Base-by-base conservation (phyloP, 163 green algal species). In the Scenedesmus sp. region DNA sequence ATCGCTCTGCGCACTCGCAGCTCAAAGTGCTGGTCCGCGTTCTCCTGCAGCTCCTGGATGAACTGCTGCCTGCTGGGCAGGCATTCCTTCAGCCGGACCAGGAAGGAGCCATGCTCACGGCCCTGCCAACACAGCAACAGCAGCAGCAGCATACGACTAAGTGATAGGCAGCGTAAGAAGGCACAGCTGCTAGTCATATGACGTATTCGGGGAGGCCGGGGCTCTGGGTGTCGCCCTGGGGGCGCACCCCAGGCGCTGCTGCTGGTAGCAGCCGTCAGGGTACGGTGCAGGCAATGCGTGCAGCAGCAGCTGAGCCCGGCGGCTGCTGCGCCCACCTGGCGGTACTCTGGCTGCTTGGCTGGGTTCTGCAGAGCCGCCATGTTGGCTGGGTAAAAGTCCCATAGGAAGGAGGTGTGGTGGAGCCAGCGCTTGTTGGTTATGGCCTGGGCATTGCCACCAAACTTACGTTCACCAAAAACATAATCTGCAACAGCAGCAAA, bases 381-480 rank as follows among this genome's bases (percentile, higher is more conserved):
- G 85, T 92, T 92, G 3, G 93, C 76, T 0, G 81, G 37, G 37
- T 97, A 33, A 91, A 96, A 99, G 90, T 99, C 96, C 97, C 97
- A 99, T 4, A 99, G 95, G 30, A 99, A 97, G 2, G 96, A 99
- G n/a, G 98, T 99, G 95, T 99, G 98, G 94, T 99, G 98, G 89
- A 99, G 88, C 94, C 96, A 99, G 24, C 98, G 93, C 37, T 95
- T 85, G 70, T 97, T 97, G 2, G 96, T 98, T 89, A 99, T 99
- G 83, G 97, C 96, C 93, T 99, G 98, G 7, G 98, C 98, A 88
- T 99, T 99, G 87, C 98, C 98, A 4, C 98, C 98, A 95, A 99
- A 98, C 94, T 99, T 99, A 16, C 72, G 92, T 22, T 98, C 85
- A 1, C 94, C 97, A 88, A 99, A 96, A 6, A 95, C 94, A 81